phyloP scores from a whole-genome alignment of 2,329 filamentous ascomycete genomes.

The Orbilia oligospora region DNA sequence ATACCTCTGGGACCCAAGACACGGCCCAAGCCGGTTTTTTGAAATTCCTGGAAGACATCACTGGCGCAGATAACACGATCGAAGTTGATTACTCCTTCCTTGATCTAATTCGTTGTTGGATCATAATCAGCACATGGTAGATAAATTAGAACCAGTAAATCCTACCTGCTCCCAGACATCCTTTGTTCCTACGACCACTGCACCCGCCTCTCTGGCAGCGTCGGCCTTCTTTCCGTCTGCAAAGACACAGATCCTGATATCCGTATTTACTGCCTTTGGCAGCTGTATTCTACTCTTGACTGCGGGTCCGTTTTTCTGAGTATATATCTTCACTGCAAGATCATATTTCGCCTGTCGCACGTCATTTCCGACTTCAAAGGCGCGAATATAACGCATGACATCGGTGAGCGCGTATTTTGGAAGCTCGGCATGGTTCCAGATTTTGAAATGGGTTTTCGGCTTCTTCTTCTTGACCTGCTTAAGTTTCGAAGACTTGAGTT shows the following conservation, averaged over 20 bases:
- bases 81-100: conserved; percentile 83
- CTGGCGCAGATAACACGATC: conserved; percentile 90
- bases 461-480: conserved; percentile 54
- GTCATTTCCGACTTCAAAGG: conserved; percentile 87
- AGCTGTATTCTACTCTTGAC: conserved; percentile 89
- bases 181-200: conserved; percentile 86
- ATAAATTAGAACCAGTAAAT: background rate
- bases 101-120: conserved; percentile 66
- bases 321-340: conserved; percentile 83
- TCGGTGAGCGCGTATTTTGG: conserved; percentile 87
- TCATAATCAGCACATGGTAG: background rate
- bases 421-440: conserved; percentile 66
- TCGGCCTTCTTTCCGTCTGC: conserved; percentile 81
- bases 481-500: conserved; percentile 33
- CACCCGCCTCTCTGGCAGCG: conserved; percentile 83
- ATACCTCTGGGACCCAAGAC: conserved; percentile 89
- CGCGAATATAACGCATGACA: conserved; percentile 95
- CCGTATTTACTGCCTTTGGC: conserved; percentile 89
- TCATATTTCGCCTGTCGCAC: conserved; percentile 87
- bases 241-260: conserved; percentile 90
- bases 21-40: conserved; percentile 83
- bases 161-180: conserved; percentile 82
- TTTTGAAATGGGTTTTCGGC: conserved; percentile 55
- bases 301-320: conserved; percentile 86
- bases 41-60: conserved; percentile 81